Evolutionary conservation across 1,284 basidiomycete genomes (phyloP).

Genomic region (Cryptococcus sp.): DNA sequence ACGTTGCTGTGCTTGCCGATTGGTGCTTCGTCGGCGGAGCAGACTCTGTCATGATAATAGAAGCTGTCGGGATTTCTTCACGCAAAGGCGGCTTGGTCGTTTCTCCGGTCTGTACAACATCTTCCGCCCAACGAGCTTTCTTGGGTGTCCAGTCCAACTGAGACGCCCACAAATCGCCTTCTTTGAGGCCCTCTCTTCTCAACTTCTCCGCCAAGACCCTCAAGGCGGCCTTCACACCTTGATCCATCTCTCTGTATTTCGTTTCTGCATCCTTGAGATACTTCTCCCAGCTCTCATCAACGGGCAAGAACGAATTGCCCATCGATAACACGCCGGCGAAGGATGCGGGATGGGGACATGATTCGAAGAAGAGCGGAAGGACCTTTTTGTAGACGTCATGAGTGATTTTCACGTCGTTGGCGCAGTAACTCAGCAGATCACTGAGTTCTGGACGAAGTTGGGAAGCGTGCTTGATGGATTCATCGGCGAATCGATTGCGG

Average conservation of each 20-base stretch:
- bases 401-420: slow-evolving; percentile 79
- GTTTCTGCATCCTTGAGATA: slow-evolving; percentile 78
- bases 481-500: slow-evolving; percentile 70
- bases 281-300: slow-evolving; percentile 83
- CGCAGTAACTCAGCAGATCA: slow-evolving; percentile 86
- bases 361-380: slow-evolving; percentile 78
- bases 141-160: slow-evolving; percentile 98
- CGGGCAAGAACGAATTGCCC: slow-evolving; percentile 88
- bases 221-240: slow-evolving; percentile 69
- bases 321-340: slow-evolving; percentile 90
- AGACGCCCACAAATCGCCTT: slow-evolving; percentile 78
- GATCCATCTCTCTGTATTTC: slow-evolving; percentile 74
- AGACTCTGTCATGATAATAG: background rate
- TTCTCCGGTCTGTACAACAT: slow-evolving; percentile 4
- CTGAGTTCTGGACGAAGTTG: slow-evolving; percentile 70
- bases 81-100: background rate
- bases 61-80: background rate
- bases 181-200: slow-evolving; percentile 66
- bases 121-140: slow-evolving; percentile 61
- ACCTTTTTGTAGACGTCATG: slow-evolving; percentile 78
- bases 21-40: background rate
- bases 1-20: slow-evolving; percentile 1
- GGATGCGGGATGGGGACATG: slow-evolving; percentile 90
- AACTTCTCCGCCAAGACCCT: slow-evolving; percentile 63
- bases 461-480: slow-evolving; percentile 45